phyloP scores from a whole-genome alignment of 805 yeast genomes.

The Pichia cabralensis region DNA sequence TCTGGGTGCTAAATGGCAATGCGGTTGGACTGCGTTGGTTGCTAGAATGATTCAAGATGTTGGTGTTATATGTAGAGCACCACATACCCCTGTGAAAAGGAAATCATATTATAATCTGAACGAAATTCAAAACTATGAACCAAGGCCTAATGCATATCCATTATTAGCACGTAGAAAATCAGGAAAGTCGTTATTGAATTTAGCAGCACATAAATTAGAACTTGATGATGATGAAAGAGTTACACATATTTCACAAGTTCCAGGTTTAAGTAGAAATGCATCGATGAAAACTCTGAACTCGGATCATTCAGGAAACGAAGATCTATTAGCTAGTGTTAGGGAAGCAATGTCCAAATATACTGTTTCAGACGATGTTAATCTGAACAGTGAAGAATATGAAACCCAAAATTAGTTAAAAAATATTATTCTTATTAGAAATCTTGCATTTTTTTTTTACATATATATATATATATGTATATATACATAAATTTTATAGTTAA shows the following conservation, averaged over 20 bases:
- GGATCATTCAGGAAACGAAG: constrained; percentile 17
- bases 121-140: constrained; percentile 32
- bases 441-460: no score
- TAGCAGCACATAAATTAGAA: constrained; percentile 59
- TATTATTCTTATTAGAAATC: no score
- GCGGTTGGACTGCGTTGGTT: constrained; percentile 93
- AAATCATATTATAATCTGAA: constrained; percentile 23
- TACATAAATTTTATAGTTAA: no score
- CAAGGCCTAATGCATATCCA: constrained; percentile 31
- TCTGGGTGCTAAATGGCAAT: constrained; percentile 86
- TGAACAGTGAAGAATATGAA: constrained; percentile 50
- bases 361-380: constrained; percentile 30
- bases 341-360: constrained; percentile 30
- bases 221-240: constrained; percentile 58
- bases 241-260: constrained; percentile 24
- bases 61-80: constrained; percentile 56
- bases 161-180: constrained; percentile 52
- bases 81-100: constrained; percentile 26
- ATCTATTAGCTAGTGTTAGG: constrained; percentile 32
- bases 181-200: constrained; percentile 60
- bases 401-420: no score
- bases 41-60: constrained; percentile 88
- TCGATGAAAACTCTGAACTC: constrained; percentile 22
- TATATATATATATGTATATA: no score
- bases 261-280: constrained; percentile 24